Evolutionary conservation across 352 stramenopile species (phyloP).

Genomic region (Albugo laibachii): DNA sequence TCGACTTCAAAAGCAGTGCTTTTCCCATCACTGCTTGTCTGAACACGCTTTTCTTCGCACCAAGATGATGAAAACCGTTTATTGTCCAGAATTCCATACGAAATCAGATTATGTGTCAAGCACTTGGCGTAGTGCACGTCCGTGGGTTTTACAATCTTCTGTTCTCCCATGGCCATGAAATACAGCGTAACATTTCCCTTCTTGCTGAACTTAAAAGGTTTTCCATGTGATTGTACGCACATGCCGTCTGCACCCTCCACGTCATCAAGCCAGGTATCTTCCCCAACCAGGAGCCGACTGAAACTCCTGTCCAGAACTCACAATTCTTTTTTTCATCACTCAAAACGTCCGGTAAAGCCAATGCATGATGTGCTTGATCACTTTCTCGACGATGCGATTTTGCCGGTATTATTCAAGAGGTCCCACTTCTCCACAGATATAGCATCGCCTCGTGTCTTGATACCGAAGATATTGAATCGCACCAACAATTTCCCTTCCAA

Average conservation of each 20-base stretch:
- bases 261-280: not conserved
- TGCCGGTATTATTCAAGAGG: not conserved
- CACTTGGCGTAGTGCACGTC: not conserved
- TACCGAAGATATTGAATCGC: not conserved
- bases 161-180: not conserved
- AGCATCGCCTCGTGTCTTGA: not conserved
- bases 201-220: not conserved
- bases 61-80: not conserved
- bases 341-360: not conserved
- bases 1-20: not conserved
- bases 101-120: not conserved
- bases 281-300: not conserved
- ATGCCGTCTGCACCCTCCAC: not conserved
- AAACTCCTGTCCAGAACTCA: not conserved
- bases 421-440: not conserved
- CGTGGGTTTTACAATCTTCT: not conserved
- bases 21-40: not conserved
- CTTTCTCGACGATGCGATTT: not conserved
- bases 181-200: not conserved
- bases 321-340: not conserved
- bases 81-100: not conserved
- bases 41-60: not conserved
- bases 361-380: not conserved
- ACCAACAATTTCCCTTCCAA: not conserved
- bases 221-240: not conserved